These are phyloP conservation scores for Rhodotorula graminis DNA, from an alignment of 768 basidiomycete species.

Conservation along the genomic window DNA sequence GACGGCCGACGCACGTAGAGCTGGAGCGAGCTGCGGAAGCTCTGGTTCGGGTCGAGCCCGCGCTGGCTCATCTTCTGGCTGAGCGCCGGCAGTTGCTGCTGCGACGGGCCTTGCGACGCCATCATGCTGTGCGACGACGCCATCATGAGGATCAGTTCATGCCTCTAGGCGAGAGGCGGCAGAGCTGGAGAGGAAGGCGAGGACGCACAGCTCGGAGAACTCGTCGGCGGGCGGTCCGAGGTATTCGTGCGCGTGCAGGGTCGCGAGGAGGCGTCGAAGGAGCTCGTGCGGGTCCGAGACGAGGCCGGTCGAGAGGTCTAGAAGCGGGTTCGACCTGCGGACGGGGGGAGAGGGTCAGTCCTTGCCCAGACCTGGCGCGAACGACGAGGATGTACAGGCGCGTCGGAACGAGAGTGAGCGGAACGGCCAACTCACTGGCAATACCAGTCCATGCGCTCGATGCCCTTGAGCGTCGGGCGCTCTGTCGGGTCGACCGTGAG, in stretches of 20 bases:
- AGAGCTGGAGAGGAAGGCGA: too few relatives aligned
- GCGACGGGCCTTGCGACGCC: slow-evolving; percentile 3
- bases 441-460: slow-evolving; percentile 67
- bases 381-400: too few relatives aligned
- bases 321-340: slow-evolving; percentile 17
- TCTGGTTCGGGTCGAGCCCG: slow-evolving; percentile 55
- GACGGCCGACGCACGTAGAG: slow-evolving; percentile 61
- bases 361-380: too few relatives aligned
- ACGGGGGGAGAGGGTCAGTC: too few relatives aligned
- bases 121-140: background rate
- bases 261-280: slow-evolving; percentile 66
- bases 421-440: slow-evolving; percentile 53
- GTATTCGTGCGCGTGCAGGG: slow-evolving; percentile 66
- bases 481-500: slow-evolving; percentile 64
- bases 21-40: slow-evolving; percentile 74
- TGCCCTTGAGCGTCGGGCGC: slow-evolving; percentile 62
- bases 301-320: slow-evolving; percentile 65
- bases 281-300: slow-evolving; percentile 55
- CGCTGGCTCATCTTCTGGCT: slow-evolving; percentile 61
- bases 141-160: background rate
- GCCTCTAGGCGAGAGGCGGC: background rate
- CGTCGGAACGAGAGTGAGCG: background rate
- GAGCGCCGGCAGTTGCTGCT: slow-evolving; percentile 54
- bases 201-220: slow-evolving; percentile 28
- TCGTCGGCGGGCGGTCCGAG: slow-evolving; percentile 62